Evolutionary conservation across 164 flowering plant genomes (phyloP), one percentile per base, ranked within the genome.

Genomic region (Litsea cubeba): DNA sequence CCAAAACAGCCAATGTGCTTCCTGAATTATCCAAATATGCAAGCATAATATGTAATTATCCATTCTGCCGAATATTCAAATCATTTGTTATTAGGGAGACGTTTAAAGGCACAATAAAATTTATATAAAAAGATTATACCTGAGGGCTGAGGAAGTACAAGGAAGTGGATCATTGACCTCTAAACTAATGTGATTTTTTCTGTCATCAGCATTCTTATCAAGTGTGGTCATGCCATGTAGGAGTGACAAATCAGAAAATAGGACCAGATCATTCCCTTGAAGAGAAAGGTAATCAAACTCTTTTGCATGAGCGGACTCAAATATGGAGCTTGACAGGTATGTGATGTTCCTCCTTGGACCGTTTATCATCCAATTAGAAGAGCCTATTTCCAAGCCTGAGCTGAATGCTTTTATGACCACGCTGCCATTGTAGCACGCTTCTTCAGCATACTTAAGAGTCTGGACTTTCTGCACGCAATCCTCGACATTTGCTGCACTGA

Each of bases 351-450:
- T 78, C 62, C 83, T 80, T 69, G 97, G 92, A 74, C 85, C 68
- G 68, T 57, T 76, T 65, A 95, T 81, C 3, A 71, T 82, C 99
- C 99, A 95, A 82, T 93, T 95, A 80, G 86, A 93, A 40, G 94
- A 12, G 66, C 99, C 99, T 70, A 93, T 85, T 71, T 91, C 99
- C 62, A 90, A 82, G 77, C 98, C 99, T 71, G 99, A 92, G 83
- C 97, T 90, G 79, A 88, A 84, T 78, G 97, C 90, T 76, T 87
- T 86, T 46, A 95, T 75, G 23, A 84, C 63, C 76, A 93, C 68
- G 40, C 79, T 80, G 62, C 94, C 97, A 83, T 89, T 90, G 72
- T 87, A 89, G 84, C 91, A 93, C 8, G 77, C 80, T 85, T 90
- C 97, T 81, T 95, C 97, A 49, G 86, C 92, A 81, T 84, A 93